A percentile compares a stretch with the other conserved stretches of the same genome.
phyloP scores from a whole-genome alignment of 75 land plant genomes.

The Pinus tabuliformis region DNA sequence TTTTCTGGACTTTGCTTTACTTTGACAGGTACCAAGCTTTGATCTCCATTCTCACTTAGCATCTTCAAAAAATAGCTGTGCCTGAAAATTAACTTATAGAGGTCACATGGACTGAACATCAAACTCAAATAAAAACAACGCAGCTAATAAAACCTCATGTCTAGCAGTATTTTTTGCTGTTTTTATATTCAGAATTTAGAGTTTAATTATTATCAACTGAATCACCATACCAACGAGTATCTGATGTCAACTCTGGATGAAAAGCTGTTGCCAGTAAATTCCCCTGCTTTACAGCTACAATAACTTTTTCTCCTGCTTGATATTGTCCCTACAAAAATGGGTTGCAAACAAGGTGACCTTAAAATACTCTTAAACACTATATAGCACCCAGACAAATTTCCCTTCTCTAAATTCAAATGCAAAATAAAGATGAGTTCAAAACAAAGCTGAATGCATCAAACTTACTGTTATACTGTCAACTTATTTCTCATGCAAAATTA shows the following conservation, averaged over 20 bases:
- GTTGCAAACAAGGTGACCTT: not conserved
- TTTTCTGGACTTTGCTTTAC: conserved; percentile 7
- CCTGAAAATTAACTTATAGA: conserved; percentile 41
- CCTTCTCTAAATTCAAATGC: not conserved
- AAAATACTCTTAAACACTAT: too few relatives aligned
- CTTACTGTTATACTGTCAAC: not conserved
- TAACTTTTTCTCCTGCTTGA: conserved; percentile 48
- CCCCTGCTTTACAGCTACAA: conserved; percentile 89
- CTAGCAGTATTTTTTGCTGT: not conserved
- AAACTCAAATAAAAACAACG: not conserved
- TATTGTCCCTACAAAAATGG: conserved; percentile 27
- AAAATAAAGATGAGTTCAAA: not conserved
- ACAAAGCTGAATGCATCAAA: too few relatives aligned
- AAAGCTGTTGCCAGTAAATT: conserved; percentile 92
- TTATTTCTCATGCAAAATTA: not conserved
- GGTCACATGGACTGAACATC: not conserved
- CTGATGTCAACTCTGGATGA: conserved; percentile 95
- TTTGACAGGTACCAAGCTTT: not conserved
- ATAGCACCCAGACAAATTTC: not conserved
- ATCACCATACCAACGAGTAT: conserved; percentile 70
- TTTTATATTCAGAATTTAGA: not conserved
- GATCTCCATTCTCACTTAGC: conserved; percentile 23
- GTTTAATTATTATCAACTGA: not conserved
- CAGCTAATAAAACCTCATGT: not conserved
- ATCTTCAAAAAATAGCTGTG: conserved; percentile 85